Percentiles rank a stretch among this genome's conserved stretches.
phyloP scores from a whole-genome alignment of 2,329 filamentous ascomycete species.

The Sporothrix humicola region DNA sequence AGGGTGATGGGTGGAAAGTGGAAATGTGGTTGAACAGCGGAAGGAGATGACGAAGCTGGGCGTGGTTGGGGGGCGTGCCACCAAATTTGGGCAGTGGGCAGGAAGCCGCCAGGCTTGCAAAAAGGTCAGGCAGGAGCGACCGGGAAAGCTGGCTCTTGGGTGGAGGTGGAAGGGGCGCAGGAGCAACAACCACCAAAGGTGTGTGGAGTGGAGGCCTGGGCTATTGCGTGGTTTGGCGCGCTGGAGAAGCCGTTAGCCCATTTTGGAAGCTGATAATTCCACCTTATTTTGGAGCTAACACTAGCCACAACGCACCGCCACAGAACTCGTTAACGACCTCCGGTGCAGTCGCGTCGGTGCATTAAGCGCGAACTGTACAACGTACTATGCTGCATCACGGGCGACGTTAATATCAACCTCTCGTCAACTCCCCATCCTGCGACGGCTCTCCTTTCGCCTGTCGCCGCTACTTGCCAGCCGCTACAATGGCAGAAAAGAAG shows the following conservation, averaged over 20 bases:
- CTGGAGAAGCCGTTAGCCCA: slow-evolving; percentile 3
- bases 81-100: slow-evolving; percentile 26
- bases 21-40: background rate
- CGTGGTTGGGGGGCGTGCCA: slow-evolving; percentile 17
- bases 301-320: slow-evolving; percentile 21
- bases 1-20: slow-evolving; percentile 27
- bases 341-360: background rate
- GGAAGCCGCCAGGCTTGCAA: background rate
- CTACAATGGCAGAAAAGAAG: slow-evolving; percentile 36
- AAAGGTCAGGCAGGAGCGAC: slow-evolving; percentile 3
- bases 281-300: slow-evolving; percentile 4
- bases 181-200: background rate
- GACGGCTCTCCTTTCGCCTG: background rate
- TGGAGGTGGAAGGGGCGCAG: slow-evolving; percentile 27
- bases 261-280: slow-evolving; percentile 15
- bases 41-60: slow-evolving; percentile 38
- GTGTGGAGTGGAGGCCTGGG: background rate
- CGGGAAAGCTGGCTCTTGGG: background rate
- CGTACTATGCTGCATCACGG: background rate
- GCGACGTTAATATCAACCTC: background rate
- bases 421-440: background rate
- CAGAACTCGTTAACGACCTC: background rate
- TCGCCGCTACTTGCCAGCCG: background rate
- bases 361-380: background rate
- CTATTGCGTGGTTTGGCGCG: slow-evolving; percentile 17